These are phyloP conservation scores for Euphorbia schlechtendalii DNA, from an alignment of 441 rosid genomes.

Conservation along the genomic window DNA sequence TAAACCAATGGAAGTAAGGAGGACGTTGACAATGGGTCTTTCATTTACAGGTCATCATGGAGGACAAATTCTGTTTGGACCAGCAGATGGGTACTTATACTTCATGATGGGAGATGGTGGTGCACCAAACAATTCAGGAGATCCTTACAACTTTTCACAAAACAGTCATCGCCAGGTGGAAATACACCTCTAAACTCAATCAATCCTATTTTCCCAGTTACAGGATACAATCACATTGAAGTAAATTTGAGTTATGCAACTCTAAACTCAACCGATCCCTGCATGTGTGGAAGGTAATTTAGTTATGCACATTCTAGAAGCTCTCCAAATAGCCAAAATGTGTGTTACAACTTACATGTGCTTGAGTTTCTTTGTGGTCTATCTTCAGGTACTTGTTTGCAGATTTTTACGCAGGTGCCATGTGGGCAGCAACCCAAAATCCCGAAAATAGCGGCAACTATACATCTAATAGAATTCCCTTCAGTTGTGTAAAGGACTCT, in stretches of 20 bases:
- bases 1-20: conserved; percentile 68
- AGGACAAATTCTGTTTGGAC: conserved; percentile 96
- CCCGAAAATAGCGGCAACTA: conserved; percentile 78
- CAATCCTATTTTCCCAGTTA: conserved; percentile 51
- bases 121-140: conserved; percentile 32
- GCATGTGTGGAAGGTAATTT: conserved; percentile 72
- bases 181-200: conserved; percentile 49
- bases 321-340: neutral
- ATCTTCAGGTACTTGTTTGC: conserved; percentile 71
- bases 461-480: conserved; percentile 40
- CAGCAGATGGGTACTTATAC: conserved; percentile 72
- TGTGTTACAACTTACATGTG: too few relatives aligned
- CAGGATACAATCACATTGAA: conserved; percentile 82
- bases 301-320: neutral
- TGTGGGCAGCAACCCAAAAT: conserved; percentile 68
- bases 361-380: neutral
- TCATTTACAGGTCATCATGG: conserved; percentile 75
- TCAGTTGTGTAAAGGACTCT: conserved; percentile 59
- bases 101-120: conserved; percentile 99
- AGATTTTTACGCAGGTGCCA: conserved; percentile 50
- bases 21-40: conserved; percentile 94
- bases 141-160: conserved; percentile 80
- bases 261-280: conserved; percentile 84
- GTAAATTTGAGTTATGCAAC: too few relatives aligned
- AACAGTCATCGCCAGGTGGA: conserved; percentile 65